Conservation (phyloP, 179 eudicot genomes). For the Carnegiea gigantea region DNA sequence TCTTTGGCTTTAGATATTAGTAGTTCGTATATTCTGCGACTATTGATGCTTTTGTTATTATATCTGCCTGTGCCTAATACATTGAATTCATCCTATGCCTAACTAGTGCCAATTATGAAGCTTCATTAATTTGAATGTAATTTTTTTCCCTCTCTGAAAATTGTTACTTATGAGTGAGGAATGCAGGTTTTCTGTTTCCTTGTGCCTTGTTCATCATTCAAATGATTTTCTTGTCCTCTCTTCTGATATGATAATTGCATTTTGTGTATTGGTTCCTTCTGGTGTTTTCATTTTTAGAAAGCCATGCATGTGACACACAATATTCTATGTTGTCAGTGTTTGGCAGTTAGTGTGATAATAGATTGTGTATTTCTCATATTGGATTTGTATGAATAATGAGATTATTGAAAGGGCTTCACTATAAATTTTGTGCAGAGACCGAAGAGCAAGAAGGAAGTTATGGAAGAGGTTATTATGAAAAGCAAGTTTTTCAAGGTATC, state of each 20-base stretch:
- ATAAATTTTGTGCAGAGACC: conserved; percentile 51
- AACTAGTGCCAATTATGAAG: neutral
- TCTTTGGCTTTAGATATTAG: neutral
- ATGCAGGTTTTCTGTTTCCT: neutral
- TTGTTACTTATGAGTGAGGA: neutral
- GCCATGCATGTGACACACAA: neutral
- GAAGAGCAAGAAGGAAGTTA: conserved; percentile 87
- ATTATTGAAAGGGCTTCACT: neutral
- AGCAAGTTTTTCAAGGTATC: conserved; percentile 86
- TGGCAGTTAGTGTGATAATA: neutral
- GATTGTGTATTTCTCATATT: neutral
- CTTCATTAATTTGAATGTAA: neutral
- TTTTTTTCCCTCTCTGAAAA: neutral
- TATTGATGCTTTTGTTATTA: conserved; percentile 1
- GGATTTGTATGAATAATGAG: neutral
- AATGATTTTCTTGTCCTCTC: neutral
- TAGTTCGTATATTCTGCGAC: neutral
- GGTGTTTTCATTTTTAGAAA: neutral
- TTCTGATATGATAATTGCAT: neutral
- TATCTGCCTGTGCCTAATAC: neutral
- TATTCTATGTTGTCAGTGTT: neutral
- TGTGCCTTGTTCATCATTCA: neutral
- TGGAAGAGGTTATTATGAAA: conserved; percentile 79
- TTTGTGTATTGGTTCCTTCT: neutral
- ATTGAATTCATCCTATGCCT: neutral